Evolutionary conservation across 768 basidiomycete genomes (phyloP), one percentile per base, ranked within the genome.

Genomic region (Chlorophyllum brunneum): DNA sequence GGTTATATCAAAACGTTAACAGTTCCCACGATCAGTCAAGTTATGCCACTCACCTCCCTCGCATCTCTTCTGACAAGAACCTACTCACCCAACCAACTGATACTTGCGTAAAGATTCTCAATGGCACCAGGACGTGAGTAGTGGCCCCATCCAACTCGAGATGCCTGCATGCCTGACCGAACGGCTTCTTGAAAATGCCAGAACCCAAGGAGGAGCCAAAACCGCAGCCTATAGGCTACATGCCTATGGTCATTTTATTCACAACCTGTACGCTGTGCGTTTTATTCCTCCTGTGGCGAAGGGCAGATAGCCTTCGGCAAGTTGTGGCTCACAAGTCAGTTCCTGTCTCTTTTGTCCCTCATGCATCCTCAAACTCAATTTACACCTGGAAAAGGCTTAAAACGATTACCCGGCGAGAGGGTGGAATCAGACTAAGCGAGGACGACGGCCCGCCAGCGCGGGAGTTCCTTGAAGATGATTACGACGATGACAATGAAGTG

Each of bases 391-490:
- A 47, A 58, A 88, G 86, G 57, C 65, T 88, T 48, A 81, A 80
- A 57, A 79, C 78, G 5, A 77, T 84, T 65, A 71, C 73, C 2
- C 65, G 68, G 13, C 60, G 66, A 13, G 80, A 83, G 54, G 86
- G 86, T 2, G 72, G 64, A 5, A 85, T 88, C 49, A 77, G 86
- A 7, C 72, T 88, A 18, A 86, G 84, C 41, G 75, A 80, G 60
- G 86, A 88, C 57, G 84, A 87, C 48, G 83, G 84, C 0, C 86
- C 86, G 10, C 74, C 85, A n/a, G 77, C 84, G n/a, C 70, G 72
- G 13, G 81, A 83, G 48, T 87, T 87, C 55, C 58, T 88, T 42
- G 76, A 74, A 31, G 81, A 80, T 27, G 75, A 79, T 41, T 82
- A 82, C 40, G 83, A 79, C 10, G 78, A 74, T 29, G 58, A 59